These are phyloP conservation scores for Discostella stelligeroides DNA, from an alignment of 108 stramenopile species.

Conservation along the genomic window DNA sequence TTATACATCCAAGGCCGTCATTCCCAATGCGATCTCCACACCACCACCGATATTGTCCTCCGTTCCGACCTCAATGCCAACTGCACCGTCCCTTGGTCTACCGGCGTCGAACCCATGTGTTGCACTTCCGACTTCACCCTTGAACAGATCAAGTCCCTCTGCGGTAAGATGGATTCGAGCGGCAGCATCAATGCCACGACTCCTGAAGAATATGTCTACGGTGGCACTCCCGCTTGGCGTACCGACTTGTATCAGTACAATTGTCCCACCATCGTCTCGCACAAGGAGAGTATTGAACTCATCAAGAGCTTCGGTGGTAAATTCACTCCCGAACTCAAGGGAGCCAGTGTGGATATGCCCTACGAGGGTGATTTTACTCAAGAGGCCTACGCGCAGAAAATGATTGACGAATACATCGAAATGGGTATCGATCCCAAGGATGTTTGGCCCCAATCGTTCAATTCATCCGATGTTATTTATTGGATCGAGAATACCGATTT, in stretches of 20 bases:
- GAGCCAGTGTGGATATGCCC: conserved; percentile 66
- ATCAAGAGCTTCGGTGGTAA: conserved; percentile 48
- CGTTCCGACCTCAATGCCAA: conserved; percentile 67
- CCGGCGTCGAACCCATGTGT: conserved; percentile 57
- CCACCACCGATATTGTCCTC: conserved; percentile 68
- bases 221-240: conserved; percentile 66
- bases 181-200: conserved; percentile 45
- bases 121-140: conserved; percentile 78
- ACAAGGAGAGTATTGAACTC: conserved; percentile 66
- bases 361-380: conserved; percentile 70
- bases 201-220: conserved; percentile 57
- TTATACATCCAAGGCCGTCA: conserved; percentile 64
- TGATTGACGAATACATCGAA: conserved; percentile 75
- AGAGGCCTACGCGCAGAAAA: conserved; percentile 62
- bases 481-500: conserved; percentile 59
- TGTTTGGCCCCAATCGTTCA: conserved; percentile 73
- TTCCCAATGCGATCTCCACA: conserved; percentile 77
- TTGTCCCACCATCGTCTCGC: conserved; percentile 65
- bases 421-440: conserved; percentile 47
- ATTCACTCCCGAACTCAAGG: conserved; percentile 77
- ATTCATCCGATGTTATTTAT: conserved; percentile 51
- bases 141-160: conserved; percentile 70
- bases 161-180: conserved; percentile 76
- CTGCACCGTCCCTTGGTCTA: conserved; percentile 61
- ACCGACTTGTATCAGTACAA: conserved; percentile 60